Evolutionary conservation across 2,329 filamentous ascomycete genomes (phyloP).

Genomic region (Neocatenulostroma microsporum): DNA sequence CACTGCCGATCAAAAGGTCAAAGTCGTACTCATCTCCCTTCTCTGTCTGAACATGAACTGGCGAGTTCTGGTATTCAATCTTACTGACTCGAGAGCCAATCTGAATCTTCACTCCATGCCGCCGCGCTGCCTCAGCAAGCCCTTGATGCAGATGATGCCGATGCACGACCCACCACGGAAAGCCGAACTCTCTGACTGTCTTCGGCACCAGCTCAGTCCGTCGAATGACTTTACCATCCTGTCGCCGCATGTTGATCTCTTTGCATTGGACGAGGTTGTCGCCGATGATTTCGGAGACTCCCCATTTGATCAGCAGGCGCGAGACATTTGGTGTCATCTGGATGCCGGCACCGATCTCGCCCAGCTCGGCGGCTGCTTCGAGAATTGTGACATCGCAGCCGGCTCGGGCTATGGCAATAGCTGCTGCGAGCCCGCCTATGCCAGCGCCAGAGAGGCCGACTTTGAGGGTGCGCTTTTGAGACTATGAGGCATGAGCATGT

Average conservation of each 20-base stretch:
- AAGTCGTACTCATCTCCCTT: conserved; percentile 15
- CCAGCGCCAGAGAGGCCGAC: conserved; percentile 27
- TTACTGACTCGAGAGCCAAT: conserved; percentile 29
- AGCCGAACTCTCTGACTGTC: conserved; percentile 23
- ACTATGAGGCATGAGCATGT: no score
- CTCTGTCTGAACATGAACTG: no score
- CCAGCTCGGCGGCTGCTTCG: conserved; percentile 31
- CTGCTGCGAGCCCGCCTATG: conserved; percentile 34
- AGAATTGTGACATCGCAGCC: conserved; percentile 32
- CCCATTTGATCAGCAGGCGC: conserved; percentile 33
- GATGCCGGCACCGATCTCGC: conserved; percentile 27
- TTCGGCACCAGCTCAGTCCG: conserved; percentile 23
- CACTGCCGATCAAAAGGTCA: conserved; percentile 22
- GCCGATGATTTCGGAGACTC: conserved; percentile 34
- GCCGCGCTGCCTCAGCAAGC: conserved; percentile 32
- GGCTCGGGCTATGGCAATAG: conserved; percentile 31
- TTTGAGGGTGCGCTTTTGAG: no score
- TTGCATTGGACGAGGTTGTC: conserved; percentile 34
- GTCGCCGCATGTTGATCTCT: conserved; percentile 32
- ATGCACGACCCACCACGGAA: conserved; percentile 42
- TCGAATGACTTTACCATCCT: conserved; percentile 32
- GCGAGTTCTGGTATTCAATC: conserved; percentile 26
- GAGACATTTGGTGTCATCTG: conserved; percentile 30
- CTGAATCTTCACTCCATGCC: conserved; percentile 33
- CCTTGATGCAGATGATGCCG: conserved; percentile 41